Percentiles rank a stretch among this genome's conserved stretches.
These are phyloP conservation scores for Scutellaria galericulata DNA, from an alignment of 257 asterid genomes.

Conservation along the genomic window DNA sequence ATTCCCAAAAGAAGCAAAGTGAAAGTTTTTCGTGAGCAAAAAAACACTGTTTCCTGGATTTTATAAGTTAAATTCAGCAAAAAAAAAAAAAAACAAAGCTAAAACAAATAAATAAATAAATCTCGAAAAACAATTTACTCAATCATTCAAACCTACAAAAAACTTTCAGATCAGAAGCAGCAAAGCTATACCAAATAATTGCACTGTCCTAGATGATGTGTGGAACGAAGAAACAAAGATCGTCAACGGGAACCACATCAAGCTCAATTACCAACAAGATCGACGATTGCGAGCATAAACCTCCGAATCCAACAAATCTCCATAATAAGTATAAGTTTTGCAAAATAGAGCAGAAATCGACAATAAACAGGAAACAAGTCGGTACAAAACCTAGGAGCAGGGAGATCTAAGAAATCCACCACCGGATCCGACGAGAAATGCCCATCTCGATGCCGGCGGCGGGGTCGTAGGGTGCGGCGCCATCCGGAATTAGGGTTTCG, in stretches of 20 bases:
- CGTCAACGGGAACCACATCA: slow-evolving; percentile 4
- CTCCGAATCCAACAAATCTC: no score
- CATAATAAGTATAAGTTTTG: no score
- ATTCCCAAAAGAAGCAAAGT: not conserved
- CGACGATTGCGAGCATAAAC: not conserved
- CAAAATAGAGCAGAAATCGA: no score
- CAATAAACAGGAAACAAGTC: no score
- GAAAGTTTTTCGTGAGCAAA: not conserved
- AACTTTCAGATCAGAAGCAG: not conserved
- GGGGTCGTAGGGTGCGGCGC: no score
- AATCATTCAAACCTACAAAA: not conserved
- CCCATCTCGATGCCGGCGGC: no score
- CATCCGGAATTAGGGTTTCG: no score
- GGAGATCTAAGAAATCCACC: no score
- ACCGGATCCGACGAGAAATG: no score
- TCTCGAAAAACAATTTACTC: not conserved
- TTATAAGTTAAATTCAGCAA: not conserved
- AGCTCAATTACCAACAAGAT: not conserved
- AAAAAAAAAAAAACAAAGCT: not conserved
- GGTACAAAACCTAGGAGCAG: no score
- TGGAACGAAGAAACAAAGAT: slow-evolving; percentile 39
- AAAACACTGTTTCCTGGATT: not conserved
- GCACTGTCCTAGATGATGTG: slow-evolving; percentile 35
- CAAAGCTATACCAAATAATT: not conserved
- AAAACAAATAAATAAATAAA: not conserved